Base-by-base conservation (phyloP, 108 stramenopile species). In the Skeletonema marinoi region DNA sequence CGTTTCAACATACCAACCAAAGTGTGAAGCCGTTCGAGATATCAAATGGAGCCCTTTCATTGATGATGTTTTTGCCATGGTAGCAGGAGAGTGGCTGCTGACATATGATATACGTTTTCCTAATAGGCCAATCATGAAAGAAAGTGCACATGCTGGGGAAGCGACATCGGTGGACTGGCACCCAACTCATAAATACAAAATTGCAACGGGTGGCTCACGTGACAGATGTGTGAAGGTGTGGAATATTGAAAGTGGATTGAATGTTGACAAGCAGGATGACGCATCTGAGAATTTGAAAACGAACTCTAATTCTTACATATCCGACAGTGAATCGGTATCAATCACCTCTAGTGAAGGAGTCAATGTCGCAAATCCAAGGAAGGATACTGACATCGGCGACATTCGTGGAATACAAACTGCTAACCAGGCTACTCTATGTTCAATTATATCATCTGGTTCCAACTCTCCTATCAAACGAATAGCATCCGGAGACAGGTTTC, bases 101-200 rank as follows among this genome's bases (percentile, higher is more conserved):
- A 87, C 90, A 0, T 95, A 93, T 71, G 91, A 89, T 70, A 83
- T 88, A 63, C 83, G 87, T 36, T 50, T 95, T 7, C 39, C 78
- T 10, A 66, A 73, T 44, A 77, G 70, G 35, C 85, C 92, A 0
- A 60, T 87, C 64, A 70, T 89, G 16, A 90, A 86, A 64, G 82
- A 90, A 41, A 81, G 87, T 6, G 91, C 91, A 10, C 94, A 95
- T 78, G 83, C 89, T 11, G 90, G 94, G 11, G 94, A 95, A 33
- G 92, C 94, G 9, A 88, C 92, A 12, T 85, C 87, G 16, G 74
- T 92, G n/a, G 90, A 93, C 71, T 95, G 90, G 90, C 92, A 95
- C 76, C 94, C 94, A 11, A 88, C 82, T 13, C 73, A 77, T 48
- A 80, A 71, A n/a, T 88, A 78, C 68, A 48, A 77, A 21, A 70